Evolutionary conservation across 164 flowering plant species (phyloP).

Genomic region (grape (Vitis vinifera)): DNA sequence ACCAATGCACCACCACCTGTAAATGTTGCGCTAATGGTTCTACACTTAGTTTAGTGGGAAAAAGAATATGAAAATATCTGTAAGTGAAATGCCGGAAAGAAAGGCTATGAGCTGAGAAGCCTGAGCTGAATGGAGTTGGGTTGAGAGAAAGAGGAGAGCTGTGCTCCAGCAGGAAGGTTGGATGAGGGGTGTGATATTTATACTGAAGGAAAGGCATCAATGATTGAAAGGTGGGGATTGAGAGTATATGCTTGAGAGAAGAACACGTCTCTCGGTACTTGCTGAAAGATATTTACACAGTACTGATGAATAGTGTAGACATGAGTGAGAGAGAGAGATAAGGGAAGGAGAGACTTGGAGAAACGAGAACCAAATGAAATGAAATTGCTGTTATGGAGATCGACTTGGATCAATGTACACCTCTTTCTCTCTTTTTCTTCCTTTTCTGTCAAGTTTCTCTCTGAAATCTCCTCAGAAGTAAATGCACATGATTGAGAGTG

Average conservation of each 20-base stretch:
- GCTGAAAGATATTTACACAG: constrained; percentile 16
- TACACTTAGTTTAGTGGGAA: too few relatives aligned
- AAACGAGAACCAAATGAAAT: constrained; percentile 26
- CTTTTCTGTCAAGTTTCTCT: neutral
- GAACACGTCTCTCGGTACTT: constrained; percentile 32
- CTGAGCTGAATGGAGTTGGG: neutral
- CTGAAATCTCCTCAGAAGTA: constrained; percentile 1
- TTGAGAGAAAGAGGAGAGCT: neutral
- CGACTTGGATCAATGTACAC: constrained; percentile 5
- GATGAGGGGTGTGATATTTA: constrained; percentile 10
- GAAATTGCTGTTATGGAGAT: constrained; percentile 1
- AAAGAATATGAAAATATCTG: neutral
- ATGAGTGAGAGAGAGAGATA: constrained; percentile 1
- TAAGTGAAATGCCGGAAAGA: too few relatives aligned
- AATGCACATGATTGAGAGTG: constrained; percentile 17
- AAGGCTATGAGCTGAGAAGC: neutral
- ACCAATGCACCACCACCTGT: too few relatives aligned
- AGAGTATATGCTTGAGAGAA: constrained; percentile 24
- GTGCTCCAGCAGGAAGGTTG: neutral
- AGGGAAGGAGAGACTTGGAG: constrained; percentile 27
- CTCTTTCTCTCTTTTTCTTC: neutral
- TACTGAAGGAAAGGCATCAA: constrained; percentile 10
- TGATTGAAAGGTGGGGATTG: constrained; percentile 10
- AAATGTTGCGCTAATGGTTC: too few relatives aligned
- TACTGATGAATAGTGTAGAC: neutral